Conservation (phyloP, 768 basidiomycete species). For the Tulasnella sp. region DNA sequence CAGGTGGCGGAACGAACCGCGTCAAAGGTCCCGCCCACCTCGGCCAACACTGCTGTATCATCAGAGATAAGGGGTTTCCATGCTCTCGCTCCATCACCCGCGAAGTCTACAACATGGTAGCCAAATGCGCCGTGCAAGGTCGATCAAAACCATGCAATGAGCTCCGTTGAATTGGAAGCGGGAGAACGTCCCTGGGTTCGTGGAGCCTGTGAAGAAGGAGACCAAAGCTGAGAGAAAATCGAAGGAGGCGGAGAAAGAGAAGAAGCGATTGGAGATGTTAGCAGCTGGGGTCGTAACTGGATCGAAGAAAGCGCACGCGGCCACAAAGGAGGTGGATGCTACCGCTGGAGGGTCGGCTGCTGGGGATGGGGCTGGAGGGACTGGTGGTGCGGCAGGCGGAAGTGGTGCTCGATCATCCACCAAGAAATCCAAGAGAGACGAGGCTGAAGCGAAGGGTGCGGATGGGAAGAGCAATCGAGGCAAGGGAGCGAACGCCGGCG, state of each 20-base stretch:
- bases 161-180: slow-evolving; percentile 83
- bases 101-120: slow-evolving; percentile 96
- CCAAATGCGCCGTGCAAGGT: slow-evolving; percentile 83
- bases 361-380: slow-evolving; percentile 35
- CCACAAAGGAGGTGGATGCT: slow-evolving; percentile 60
- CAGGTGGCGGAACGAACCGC: slow-evolving; percentile 58
- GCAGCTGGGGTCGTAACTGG: slow-evolving; percentile 10
- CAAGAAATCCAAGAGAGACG: slow-evolving; percentile 59
- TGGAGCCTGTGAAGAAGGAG: slow-evolving; percentile 78
- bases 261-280: slow-evolving; percentile 16
- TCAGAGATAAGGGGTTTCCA: slow-evolving; percentile 86
- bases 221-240: slow-evolving; percentile 59
- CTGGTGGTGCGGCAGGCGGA: slow-evolving; percentile 21
- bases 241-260: slow-evolving; percentile 17
- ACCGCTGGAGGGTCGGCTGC: slow-evolving; percentile 62
- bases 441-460: slow-evolving; percentile 24
- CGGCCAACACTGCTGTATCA: slow-evolving; percentile 91
- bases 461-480: background rate
- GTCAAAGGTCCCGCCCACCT: slow-evolving; percentile 62
- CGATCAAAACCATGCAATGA: slow-evolving; percentile 78
- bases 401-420: too few relatives aligned
- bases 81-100: slow-evolving; percentile 94
- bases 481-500: background rate
- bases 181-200: slow-evolving; percentile 75
- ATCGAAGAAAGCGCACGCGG: background rate